Evolutionary conservation across 2,329 filamentous ascomycete genomes (phyloP).

Genomic region (Arthroderma sp.): DNA sequence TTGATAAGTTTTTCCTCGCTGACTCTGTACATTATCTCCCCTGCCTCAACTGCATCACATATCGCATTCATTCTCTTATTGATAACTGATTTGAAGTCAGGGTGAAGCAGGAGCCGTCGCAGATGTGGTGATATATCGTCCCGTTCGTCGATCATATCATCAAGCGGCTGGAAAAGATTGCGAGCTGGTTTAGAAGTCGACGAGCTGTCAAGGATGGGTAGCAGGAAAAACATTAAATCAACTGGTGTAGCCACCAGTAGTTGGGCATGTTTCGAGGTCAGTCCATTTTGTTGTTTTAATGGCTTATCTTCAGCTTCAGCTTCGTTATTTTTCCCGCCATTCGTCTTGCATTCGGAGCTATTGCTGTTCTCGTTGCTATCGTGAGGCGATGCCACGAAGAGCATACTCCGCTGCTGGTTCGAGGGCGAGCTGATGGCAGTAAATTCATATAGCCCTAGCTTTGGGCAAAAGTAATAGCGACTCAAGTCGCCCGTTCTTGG

Average conservation of each 20-base stretch:
- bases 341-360: conserved; percentile 1
- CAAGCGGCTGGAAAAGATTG: conserved; percentile 34
- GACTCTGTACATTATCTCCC: conserved; percentile 73
- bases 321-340: conserved; percentile 10
- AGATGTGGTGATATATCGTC: conserved; percentile 30
- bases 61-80: conserved; percentile 54
- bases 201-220: conserved; percentile 53
- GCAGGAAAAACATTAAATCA: conserved; percentile 70
- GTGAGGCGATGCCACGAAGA: conserved; percentile 25
- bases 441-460: conserved; percentile 48
- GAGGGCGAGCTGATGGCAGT: conserved; percentile 42
- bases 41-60: conserved; percentile 72
- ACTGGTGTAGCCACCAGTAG: conserved; percentile 74
- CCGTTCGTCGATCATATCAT: conserved; percentile 36
- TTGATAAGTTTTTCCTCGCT: conserved; percentile 56
- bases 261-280: conserved; percentile 54
- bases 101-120: conserved; percentile 27
- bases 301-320: not conserved
- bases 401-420: conserved; percentile 40
- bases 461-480: conserved; percentile 47
- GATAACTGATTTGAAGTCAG: conserved; percentile 34
- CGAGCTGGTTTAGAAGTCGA: conserved; percentile 25
- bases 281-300: conserved; percentile 24
- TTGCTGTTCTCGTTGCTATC: not conserved
- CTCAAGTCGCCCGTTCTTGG: conserved; percentile 36